Evolutionary conservation across 2,329 filamentous ascomycete genomes (phyloP), one percentile per base, ranked within the genome.

Genomic region (Hypoxylon sp.): DNA sequence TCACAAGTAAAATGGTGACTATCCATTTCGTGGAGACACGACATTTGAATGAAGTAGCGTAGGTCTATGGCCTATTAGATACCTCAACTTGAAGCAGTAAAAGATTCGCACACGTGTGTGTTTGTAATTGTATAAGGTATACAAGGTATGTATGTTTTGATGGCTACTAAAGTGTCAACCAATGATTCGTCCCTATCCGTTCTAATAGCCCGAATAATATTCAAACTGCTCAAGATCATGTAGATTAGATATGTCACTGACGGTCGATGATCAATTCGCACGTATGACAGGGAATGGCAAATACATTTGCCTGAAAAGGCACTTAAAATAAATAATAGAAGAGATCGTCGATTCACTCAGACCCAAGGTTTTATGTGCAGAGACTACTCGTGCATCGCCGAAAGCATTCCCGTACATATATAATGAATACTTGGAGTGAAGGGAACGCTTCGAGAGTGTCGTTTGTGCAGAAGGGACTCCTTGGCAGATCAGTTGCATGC

Each of bases 21-120:
- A 53, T n/a, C n/a, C n/a, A n/a, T 24, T 54, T 62, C 53, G 42
- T 66, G 51, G 53, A 59, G 14, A 63, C 59, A 66, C 53, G 53
- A 66, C 24, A 59, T 54, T 54, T 19, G 22, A 14, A 39, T 47
- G 10, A 42, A n/a, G 29, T 66, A 11, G 19, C 29, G 29, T 31
- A 31, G 22, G 24, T 24, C n/a, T n/a, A 13, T 44, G 22, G 24
- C 17, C n/a, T n/a, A 13, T 44, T 50, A 44, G 35, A 29, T 46
- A 17, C n/a, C 52, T 61, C 52, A 35, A 58, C 52, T 42, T 66
- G 22, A 6, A 47, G 14, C 48, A n/a, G 39, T 46, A 19, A 48
- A 50, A 42, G 39, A 33, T 24, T 33, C 9, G 22, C 29, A 59
- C 59, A 63, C 59, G 64, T 67, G 50, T 59, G 33, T 54, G 2